A percentile compares a stretch with the other conserved stretches of the same genome.
Conservation (phyloP, 2,329 filamentous ascomycete species). For the Fusarium compactum region DNA sequence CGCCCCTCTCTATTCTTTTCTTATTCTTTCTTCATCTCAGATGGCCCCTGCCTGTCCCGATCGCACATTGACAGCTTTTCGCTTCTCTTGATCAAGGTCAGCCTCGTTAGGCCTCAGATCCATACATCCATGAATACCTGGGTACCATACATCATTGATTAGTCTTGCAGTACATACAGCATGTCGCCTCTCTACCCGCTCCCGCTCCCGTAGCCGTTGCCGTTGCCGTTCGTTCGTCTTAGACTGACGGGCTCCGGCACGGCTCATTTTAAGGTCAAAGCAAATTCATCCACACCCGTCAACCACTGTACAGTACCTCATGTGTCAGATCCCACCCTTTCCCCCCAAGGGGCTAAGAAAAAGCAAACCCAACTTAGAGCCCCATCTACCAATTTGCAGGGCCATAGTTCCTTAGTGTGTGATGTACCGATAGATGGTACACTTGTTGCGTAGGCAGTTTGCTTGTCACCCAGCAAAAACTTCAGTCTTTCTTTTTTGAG, state of each 20-base stretch:
- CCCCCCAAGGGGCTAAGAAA: slow-evolving; percentile 42
- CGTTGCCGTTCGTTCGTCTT: slow-evolving; percentile 16
- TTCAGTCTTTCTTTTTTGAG: slow-evolving; percentile 45
- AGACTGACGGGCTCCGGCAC: slow-evolving; percentile 43
- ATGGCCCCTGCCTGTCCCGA: slow-evolving; percentile 10
- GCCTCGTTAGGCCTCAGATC: slow-evolving; percentile 27
- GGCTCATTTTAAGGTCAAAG: slow-evolving; percentile 38
- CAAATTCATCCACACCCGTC: slow-evolving; percentile 38
- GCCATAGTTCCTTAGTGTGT: slow-evolving; percentile 23
- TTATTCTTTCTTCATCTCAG: slow-evolving; percentile 1
- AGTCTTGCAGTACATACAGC: slow-evolving; percentile 16
- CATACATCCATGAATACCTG: not conserved
- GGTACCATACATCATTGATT: not conserved
- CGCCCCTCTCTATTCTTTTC: slow-evolving; percentile 20
- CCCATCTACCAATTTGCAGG: slow-evolving; percentile 40
- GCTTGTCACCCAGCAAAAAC: slow-evolving; percentile 36
- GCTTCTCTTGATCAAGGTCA: slow-evolving; percentile 12
- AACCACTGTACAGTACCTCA: slow-evolving; percentile 32
- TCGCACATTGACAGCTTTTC: slow-evolving; percentile 17
- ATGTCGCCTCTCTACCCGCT: slow-evolving; percentile 41
- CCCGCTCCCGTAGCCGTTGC: slow-evolving; percentile 33
- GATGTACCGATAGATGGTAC: slow-evolving; percentile 19
- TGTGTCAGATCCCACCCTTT: slow-evolving; percentile 46
- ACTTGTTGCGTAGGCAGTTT: slow-evolving; percentile 43
- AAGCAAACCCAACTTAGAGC: slow-evolving; percentile 43